Evolutionary conservation across 2,329 filamentous ascomycete species (phyloP).

Genomic region (Hymenoscyphus scutula): DNA sequence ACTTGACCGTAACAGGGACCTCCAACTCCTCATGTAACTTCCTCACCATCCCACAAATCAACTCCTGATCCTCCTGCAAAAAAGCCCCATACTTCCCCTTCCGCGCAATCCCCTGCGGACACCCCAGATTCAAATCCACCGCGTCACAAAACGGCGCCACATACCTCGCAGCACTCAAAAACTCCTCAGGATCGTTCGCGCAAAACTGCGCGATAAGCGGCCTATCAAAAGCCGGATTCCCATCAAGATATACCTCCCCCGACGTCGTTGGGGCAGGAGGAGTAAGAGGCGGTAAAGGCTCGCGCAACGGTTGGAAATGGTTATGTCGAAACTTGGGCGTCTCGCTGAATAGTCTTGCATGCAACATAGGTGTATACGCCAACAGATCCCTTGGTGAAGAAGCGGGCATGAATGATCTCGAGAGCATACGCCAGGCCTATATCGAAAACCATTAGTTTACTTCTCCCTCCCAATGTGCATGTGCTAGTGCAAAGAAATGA

Average conservation of each 20-base stretch:
- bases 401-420: slow-evolving; percentile 81
- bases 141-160: slow-evolving; percentile 90
- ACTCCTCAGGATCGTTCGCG: slow-evolving; percentile 77
- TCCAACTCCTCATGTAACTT: slow-evolving; percentile 75
- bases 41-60: slow-evolving; percentile 80
- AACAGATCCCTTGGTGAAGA: slow-evolving; percentile 65
- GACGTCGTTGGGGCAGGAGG: slow-evolving; percentile 32
- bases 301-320: slow-evolving; percentile 67
- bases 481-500: background rate
- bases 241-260: slow-evolving; percentile 67
- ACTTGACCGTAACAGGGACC: slow-evolving; percentile 91
- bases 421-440: slow-evolving; percentile 94
- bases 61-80: slow-evolving; percentile 84
- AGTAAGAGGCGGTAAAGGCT: slow-evolving; percentile 30
- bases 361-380: slow-evolving; percentile 94
- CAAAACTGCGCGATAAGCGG: slow-evolving; percentile 97
- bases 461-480: background rate
- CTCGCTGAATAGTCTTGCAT: slow-evolving; percentile 83
- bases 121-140: slow-evolving; percentile 92
- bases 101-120: slow-evolving; percentile 90
- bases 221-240: slow-evolving; percentile 78
- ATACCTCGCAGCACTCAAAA: slow-evolving; percentile 73
- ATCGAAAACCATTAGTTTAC: too few species aligned
- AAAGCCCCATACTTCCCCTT: slow-evolving; percentile 93
- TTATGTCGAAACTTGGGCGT: slow-evolving; percentile 71